phyloP scores from a whole-genome alignment of 441 rosid species.

The Eutrema salsugineum region DNA sequence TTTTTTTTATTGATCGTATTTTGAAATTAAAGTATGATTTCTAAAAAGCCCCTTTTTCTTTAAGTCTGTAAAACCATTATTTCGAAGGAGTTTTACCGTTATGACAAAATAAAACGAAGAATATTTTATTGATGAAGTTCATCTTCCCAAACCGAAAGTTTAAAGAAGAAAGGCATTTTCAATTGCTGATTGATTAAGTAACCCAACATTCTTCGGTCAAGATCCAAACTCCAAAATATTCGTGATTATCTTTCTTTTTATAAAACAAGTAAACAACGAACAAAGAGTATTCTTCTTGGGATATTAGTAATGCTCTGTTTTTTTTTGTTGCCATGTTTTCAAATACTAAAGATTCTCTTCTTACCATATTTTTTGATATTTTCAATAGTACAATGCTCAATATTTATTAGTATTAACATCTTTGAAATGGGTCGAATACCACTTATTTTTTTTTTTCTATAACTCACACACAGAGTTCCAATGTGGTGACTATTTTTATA shows the following conservation, averaged over 20 bases:
- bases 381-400: no score
- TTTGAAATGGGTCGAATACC: no score
- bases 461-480: not conserved
- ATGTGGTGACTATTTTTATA: not conserved
- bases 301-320: not conserved
- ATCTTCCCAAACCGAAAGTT: constrained; percentile 12
- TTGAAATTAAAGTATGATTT: no score
- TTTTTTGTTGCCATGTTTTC: not conserved
- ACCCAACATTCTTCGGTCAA: constrained; percentile 6
- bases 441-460: not conserved
- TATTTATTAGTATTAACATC: no score
- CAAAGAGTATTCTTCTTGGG: constrained; percentile 2
- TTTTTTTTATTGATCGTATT: not conserved
- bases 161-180: not conserved
- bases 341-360: not conserved
- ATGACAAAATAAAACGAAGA: not conserved
- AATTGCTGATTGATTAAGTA: not conserved
- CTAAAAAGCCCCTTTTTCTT: no score
- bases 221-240: not conserved
- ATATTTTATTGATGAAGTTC: not conserved
- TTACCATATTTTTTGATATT: no score
- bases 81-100: not conserved
- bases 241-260: not conserved
- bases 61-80: not conserved
- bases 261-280: not conserved